Base-by-base conservation (phyloP, 192 early-diverging fungal genomes). In the Diversispora epigaea region DNA sequence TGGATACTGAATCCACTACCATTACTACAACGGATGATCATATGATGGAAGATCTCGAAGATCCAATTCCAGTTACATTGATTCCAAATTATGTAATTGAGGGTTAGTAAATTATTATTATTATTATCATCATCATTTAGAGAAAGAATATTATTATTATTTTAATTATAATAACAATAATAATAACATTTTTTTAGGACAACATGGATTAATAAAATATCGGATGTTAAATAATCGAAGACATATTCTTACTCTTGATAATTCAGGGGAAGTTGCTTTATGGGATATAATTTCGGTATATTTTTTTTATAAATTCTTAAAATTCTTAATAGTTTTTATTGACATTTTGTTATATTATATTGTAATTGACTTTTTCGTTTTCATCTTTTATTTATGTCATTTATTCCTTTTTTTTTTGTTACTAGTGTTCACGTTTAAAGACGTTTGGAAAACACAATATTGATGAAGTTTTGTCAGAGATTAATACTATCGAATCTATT, bases 261-360 rank as follows among this genome's bases (percentile, higher is more conserved):
- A 91, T 32, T 85, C 74, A 43, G 94, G 92, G 0, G 85, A 89
- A 40, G 89, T 98, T 12, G 87, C 87, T 0, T 80, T 98, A 45
- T 99, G 98, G 98, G 96, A 99, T 83, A 86, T 99, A 54, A 86
- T 97, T 86, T 91, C 80, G 79, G 86, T 77, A 86, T 85, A 21
- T 40, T 87, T 43, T 69, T 62, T 40, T 3, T 46, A 12, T 41
- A 10, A 44, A 21, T 44, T 17, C 46, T 22, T 5, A 66, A 44
- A 17, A n/a, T 40, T 46, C 46, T 44, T 11, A 60, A 19, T 54
- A 54, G 25, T 32, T 32, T 32, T 32, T 32, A 32, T 32, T 32
- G 25, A 32, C n/a, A n/a, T n/a, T n/a, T 32, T 32, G 25, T 32
- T 32, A 32, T 32, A 32, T 32, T 32, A 32, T 32, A 32, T 32